Evolutionary conservation across 306 rosid species (phyloP), one percentile per base, ranked within the genome.

Genomic region (Potentilla sterilis): DNA sequence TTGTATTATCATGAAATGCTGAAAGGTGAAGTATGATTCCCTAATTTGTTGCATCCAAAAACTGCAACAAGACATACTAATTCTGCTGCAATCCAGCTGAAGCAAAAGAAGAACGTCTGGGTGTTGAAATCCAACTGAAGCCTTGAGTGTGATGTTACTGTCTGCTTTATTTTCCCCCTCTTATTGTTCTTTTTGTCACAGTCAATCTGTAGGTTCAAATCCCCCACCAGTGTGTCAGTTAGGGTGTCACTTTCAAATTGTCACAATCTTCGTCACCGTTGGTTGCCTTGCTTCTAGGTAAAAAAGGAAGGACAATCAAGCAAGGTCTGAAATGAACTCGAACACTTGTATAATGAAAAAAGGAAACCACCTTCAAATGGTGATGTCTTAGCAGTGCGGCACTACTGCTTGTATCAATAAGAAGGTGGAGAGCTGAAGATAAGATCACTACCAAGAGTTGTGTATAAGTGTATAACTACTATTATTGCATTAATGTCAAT

Each of bases 121-220:
- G 21, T 18, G n/a, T 63, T 7, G 22, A 63, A 34, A 35, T 63
- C 22, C 68, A 63, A 63, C 68, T 35, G 42, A 16, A 18, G 42
- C 44, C 68, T 63, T 15, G 22, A 63, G 44, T 63, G 28, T 28
- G 46, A 64, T 37, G 69, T 37, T 16, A 64, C 69, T 64, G 69
- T 64, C 7, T 64, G 46, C 46, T 8, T 64, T 37, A 38, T 35
- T 34, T 64, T 35, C 12, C 35, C 15, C 16, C 46, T 42, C 18
- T 9, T 3, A 41, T 10, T 44, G 2, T 44, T 12, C 5, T 35
- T 35, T 35, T 9, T 2, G 12, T 16, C 15, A 40, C 49, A 19
- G 42, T 19, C 47, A 3, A 66, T 40, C 48, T n/a, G 49, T n/a
- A 15, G 70, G 70, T 18, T 13, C 34, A 67, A 67, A 41, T 28